These are phyloP conservation scores for Aciculosporium take DNA, from an alignment of 2,329 filamentous ascomycete genomes.

Conservation along the genomic window DNA sequence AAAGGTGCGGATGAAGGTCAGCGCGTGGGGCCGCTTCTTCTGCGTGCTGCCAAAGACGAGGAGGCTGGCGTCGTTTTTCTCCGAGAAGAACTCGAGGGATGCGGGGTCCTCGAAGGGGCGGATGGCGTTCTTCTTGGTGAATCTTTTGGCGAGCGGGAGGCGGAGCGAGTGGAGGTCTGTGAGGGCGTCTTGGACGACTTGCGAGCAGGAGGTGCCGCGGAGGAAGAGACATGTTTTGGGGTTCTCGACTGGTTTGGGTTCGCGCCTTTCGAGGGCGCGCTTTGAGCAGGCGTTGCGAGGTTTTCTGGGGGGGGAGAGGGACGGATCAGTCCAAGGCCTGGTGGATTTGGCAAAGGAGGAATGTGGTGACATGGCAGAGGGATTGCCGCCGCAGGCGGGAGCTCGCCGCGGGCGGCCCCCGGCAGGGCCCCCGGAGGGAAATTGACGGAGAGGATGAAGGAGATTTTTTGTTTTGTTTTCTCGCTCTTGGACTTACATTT, in stretches of 20 bases:
- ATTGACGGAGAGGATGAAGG: too few relatives aligned
- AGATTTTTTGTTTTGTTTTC: too few relatives aligned
- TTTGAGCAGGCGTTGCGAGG: constrained; percentile 72
- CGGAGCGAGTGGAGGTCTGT: constrained; percentile 76
- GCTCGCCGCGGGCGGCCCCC: too few relatives aligned
- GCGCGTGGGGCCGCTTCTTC: constrained; percentile 89
- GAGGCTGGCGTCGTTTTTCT: constrained; percentile 87
- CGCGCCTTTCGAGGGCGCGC: constrained; percentile 84
- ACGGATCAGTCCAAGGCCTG: too few relatives aligned
- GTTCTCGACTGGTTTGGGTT: constrained; percentile 79
- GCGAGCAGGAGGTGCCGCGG: constrained; percentile 71
- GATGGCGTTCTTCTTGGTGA: constrained; percentile 93
- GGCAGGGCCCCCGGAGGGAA: too few relatives aligned
- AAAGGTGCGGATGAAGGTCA: constrained; percentile 75
- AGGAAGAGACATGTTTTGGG: constrained; percentile 83
- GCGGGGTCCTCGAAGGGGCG: constrained; percentile 86
- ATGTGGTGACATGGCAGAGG: too few relatives aligned
- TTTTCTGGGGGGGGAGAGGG: constrained; percentile 26
- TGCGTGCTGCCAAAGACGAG: constrained; percentile 72
- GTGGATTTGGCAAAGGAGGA: too few relatives aligned
- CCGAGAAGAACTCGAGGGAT: constrained; percentile 85
- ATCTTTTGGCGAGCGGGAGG: constrained; percentile 72
- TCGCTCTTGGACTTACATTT: constrained; percentile 26
- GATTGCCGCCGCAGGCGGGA: too few relatives aligned
- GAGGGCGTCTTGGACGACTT: constrained; percentile 68